phyloP scores from a whole-genome alignment of 2,329 filamentous ascomycete genomes.

The Aspergillus arachidicola region DNA sequence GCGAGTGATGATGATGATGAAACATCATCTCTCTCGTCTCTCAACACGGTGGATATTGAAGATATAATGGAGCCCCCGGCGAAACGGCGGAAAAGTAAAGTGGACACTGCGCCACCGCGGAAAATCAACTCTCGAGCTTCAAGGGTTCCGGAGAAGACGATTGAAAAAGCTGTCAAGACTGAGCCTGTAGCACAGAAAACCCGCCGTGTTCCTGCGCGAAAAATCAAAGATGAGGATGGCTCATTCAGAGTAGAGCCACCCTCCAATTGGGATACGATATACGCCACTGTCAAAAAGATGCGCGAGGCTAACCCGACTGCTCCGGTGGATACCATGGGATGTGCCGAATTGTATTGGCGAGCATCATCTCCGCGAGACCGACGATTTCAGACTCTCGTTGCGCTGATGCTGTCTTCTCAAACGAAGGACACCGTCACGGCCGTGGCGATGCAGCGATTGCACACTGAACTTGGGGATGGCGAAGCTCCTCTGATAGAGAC shows the following conservation, averaged over 20 bases:
- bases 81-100: constrained; percentile 54
- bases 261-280: constrained; percentile 81
- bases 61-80: constrained; percentile 49
- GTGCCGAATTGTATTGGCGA: constrained; percentile 57
- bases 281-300: constrained; percentile 77
- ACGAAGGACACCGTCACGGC: constrained; percentile 92
- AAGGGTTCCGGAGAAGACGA: constrained; percentile 7
- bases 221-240: constrained; percentile 41
- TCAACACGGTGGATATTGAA: constrained; percentile 58
- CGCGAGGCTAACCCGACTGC: constrained; percentile 67
- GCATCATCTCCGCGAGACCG: constrained; percentile 55
- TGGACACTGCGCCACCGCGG: constrained; percentile 29
- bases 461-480: constrained; percentile 65
- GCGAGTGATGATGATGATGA: constrained; percentile 30
- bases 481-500: constrained; percentile 3
- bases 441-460: constrained; percentile 76
- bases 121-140: constrained; percentile 6
- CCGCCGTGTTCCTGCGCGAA: constrained; percentile 45
- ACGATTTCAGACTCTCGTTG: constrained; percentile 82
- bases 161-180: constrained; percentile 30
- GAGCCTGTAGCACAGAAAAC: constrained; percentile 30
- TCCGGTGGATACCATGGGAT: constrained; percentile 97
- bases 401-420: constrained; percentile 88
- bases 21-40: constrained; percentile 38
- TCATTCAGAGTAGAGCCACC: constrained; percentile 59